Base-by-base conservation (phyloP, 208 protist genomes). In the Wallacemonas sp. region DNA sequence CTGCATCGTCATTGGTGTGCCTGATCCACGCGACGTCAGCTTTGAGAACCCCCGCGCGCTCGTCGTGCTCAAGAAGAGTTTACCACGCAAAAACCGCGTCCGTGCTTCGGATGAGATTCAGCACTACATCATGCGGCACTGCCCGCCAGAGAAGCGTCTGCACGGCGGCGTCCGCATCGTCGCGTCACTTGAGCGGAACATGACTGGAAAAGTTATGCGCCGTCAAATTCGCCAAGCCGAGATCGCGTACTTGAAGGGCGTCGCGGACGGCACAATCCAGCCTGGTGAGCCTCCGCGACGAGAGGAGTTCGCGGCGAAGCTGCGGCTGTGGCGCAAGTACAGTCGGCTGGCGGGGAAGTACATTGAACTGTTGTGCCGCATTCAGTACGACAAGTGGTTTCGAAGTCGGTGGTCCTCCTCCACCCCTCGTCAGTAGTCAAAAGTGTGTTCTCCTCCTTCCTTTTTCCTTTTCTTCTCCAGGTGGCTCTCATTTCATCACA, bases 161-260 rank as follows among this genome's bases (percentile, higher is more conserved):
- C 79, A 88, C 62, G 86, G 77, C 34, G 82, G 74, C 34, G 71
- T 97, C 22, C 75, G 75, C 44, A 80, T 96, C 34, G 72, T 94
- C 1, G 62, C 77, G 14, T 31, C 45, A n/a, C 76, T 97, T 38
- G 90, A 90, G 30, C 90, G 91, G 44, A 89, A 75, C 31, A 42
- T 73, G 28, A 63, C 74, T 11, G 90, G 90, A 46, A 97, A 97
- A 65, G 30, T 97, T 34, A 69, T 97, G 47, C 80, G 91, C 19
- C 83, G 89, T 17, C 62, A 88, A 31, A 47, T 72, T 8, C 68
- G 76, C 8, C 34, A 67, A 49, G 45, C 66, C 2, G 76, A 86
- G 62, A 46, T 76, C 8, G 77, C 55, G 14, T 71, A 77, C 61
- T 24, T 86, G 67, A 75, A 81, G 67, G 53, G 42, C 4, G 38